These are phyloP conservation scores for Diplocarpon mali DNA, from an alignment of 2,329 filamentous ascomycete species.

Conservation along the genomic window DNA sequence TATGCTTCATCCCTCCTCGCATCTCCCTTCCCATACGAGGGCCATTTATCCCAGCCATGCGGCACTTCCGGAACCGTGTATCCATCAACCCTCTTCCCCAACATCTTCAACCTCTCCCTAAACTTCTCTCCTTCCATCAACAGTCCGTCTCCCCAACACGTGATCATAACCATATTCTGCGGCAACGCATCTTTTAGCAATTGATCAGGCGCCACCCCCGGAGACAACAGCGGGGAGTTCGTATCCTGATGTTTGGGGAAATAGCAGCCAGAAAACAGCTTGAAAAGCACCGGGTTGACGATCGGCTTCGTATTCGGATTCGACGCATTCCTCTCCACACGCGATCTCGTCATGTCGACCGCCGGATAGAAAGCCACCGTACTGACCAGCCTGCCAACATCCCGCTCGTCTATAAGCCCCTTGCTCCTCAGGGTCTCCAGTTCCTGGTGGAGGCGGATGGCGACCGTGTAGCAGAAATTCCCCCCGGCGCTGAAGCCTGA, in stretches of 20 bases:
- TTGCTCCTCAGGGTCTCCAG: neutral
- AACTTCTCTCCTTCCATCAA: constrained; percentile 17
- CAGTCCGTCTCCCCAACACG: constrained; percentile 19
- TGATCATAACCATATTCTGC: constrained; percentile 14
- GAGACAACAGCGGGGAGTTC: constrained; percentile 10
- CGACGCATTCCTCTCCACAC: constrained; percentile 6
- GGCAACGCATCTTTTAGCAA: constrained; percentile 15
- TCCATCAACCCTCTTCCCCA: constrained; percentile 18
- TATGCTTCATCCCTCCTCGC: constrained; percentile 16
- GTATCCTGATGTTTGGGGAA: constrained; percentile 8
- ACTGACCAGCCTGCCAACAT: constrained; percentile 7
- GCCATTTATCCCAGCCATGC: constrained; percentile 19
- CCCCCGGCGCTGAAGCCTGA: constrained; percentile 38
- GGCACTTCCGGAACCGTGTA: constrained; percentile 14
- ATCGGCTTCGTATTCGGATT: constrained; percentile 10
- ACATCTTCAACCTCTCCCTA: constrained; percentile 11
- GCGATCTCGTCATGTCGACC: constrained; percentile 9
- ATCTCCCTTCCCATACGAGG: constrained; percentile 3
- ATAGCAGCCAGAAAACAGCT: constrained; percentile 13
- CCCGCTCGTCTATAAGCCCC: neutral
- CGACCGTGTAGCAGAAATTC: constrained; percentile 11
- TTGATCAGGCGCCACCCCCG: constrained; percentile 12
- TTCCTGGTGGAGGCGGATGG: constrained; percentile 9
- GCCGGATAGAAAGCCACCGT: constrained; percentile 12
- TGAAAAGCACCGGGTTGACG: constrained; percentile 2